These are phyloP conservation scores for Argentina anserina DNA, from an alignment of 306 rosid genomes.

Conservation along the genomic window DNA sequence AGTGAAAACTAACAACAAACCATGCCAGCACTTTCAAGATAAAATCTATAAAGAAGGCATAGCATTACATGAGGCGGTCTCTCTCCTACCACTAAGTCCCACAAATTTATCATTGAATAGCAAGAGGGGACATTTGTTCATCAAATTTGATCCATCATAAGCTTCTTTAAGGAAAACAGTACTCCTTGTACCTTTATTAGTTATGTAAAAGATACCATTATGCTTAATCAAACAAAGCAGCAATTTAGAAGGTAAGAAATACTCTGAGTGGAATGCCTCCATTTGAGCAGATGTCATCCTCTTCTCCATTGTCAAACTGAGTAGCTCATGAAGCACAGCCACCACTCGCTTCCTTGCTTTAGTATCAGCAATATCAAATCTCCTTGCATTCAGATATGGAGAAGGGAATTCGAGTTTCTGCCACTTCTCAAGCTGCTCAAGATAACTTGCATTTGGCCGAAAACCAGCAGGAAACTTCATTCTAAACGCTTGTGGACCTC, in stretches of 20 bases:
- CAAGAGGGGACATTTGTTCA: slow-evolving; percentile 58
- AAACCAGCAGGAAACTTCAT: slow-evolving; percentile 66
- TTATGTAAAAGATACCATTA: slow-evolving; percentile 84
- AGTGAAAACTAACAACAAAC: background rate
- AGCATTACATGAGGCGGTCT: slow-evolving; percentile 26
- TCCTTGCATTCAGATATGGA: slow-evolving; percentile 81
- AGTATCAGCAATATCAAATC: slow-evolving; percentile 63
- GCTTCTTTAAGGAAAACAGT: slow-evolving; percentile 77
- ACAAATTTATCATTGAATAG: slow-evolving; percentile 48
- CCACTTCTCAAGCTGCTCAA: slow-evolving; percentile 75
- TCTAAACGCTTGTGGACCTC: slow-evolving; percentile 59
- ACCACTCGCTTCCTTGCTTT: slow-evolving; percentile 66
- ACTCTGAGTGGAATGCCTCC: slow-evolving; percentile 75
- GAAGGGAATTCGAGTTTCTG: slow-evolving; percentile 92
- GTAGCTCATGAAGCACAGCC: slow-evolving; percentile 80
- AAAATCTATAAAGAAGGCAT: slow-evolving; percentile 16
- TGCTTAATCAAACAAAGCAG: slow-evolving; percentile 74
- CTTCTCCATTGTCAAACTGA: slow-evolving; percentile 75
- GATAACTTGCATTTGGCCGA: slow-evolving; percentile 68
- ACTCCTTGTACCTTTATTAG: slow-evolving; percentile 84
- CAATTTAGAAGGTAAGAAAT: slow-evolving; percentile 63
- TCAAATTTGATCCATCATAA: slow-evolving; percentile 55
- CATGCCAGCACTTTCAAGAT: slow-evolving; percentile 2
- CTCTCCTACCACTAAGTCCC: slow-evolving; percentile 60
- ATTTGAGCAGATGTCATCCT: slow-evolving; percentile 77